Evolutionary conservation across 306 rosid genomes (phyloP).

Genomic region (Myrica gale): DNA sequence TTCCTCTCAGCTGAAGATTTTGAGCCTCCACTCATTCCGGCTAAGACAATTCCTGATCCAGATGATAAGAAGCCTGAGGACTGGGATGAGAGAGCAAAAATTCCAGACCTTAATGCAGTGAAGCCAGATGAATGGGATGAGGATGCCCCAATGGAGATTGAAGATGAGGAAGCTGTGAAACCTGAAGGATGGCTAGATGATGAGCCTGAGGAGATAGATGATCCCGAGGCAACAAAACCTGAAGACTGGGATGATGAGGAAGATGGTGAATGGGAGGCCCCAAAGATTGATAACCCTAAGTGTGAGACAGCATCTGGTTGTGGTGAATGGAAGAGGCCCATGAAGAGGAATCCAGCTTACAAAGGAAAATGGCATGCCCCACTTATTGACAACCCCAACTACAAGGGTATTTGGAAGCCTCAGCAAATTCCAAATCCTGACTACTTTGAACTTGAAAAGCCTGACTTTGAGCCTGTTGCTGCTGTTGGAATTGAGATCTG

Average conservation of each 20-base stretch:
- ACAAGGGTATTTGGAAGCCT: too few species aligned
- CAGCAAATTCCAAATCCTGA: too few species aligned
- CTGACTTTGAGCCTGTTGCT: too few species aligned
- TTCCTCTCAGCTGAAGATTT: conserved; percentile 80
- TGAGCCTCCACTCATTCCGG: conserved; percentile 81
- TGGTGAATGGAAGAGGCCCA: conserved; percentile 43
- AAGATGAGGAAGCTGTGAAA: conserved; percentile 86
- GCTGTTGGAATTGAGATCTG: too few species aligned
- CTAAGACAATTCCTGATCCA: conserved; percentile 89
- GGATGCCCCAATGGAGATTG: conserved; percentile 89
- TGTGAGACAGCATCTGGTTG: conserved; percentile 39
- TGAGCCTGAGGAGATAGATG: conserved; percentile 91
- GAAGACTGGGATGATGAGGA: conserved; percentile 99
- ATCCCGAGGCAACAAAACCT: conserved; percentile 92
- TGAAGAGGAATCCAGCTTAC: conserved; percentile 96
- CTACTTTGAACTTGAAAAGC: too few species aligned
- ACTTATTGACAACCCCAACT: conserved; percentile 76
- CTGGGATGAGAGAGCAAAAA: conserved; percentile 95
- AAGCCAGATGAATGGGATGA: conserved; percentile 99
- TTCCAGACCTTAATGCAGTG: conserved; percentile 73
- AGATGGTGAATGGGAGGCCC: conserved; percentile 98
- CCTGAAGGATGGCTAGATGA: conserved; percentile 98
- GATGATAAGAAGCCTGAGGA: conserved; percentile 97
- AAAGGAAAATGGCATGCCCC: conserved; percentile 98
- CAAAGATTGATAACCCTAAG: conserved; percentile 91